Conservation (phyloP, 2,329 filamentous ascomycete genomes). For the Phialophora expanda region DNA sequence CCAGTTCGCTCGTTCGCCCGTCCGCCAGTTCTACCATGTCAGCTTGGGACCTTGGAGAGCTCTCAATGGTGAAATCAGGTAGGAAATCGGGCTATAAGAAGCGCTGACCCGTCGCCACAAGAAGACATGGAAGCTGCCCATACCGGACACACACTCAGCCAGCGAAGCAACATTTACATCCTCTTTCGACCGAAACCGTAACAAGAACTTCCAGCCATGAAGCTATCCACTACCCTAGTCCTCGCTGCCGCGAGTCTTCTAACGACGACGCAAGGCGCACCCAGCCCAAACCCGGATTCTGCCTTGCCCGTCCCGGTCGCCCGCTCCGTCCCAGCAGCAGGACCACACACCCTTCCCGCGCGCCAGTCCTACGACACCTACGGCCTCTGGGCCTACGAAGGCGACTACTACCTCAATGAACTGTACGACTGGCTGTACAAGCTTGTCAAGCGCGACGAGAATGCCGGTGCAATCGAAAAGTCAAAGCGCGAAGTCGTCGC, state of each 20-base stretch:
- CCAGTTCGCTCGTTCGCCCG: not conserved
- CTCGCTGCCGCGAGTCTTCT: not conserved
- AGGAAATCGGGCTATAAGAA: not conserved
- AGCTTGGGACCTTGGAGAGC: not conserved
- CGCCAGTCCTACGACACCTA: not conserved
- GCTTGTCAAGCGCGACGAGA: not conserved
- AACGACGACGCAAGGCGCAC: not conserved
- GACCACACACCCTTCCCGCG: not conserved
- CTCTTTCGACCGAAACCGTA: not conserved
- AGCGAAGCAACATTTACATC: not conserved
- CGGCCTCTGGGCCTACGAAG: not conserved
- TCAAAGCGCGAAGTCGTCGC: not conserved
- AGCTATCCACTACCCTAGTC: not conserved
- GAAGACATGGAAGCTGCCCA: not conserved
- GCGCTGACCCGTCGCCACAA: not conserved
- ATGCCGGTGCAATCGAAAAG: not conserved
- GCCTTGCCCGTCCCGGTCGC: not conserved
- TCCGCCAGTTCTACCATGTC: not conserved
- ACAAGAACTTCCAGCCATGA: not conserved
- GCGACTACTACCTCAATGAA: constrained; percentile 1
- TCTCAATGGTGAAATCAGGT: not conserved
- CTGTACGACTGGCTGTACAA: not conserved
- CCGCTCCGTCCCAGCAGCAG: not conserved
- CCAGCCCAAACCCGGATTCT: not conserved
- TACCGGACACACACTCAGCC: not conserved